These are phyloP conservation scores for Gentiana dahurica DNA, from an alignment of 257 asterid genomes.

Conservation along the genomic window DNA sequence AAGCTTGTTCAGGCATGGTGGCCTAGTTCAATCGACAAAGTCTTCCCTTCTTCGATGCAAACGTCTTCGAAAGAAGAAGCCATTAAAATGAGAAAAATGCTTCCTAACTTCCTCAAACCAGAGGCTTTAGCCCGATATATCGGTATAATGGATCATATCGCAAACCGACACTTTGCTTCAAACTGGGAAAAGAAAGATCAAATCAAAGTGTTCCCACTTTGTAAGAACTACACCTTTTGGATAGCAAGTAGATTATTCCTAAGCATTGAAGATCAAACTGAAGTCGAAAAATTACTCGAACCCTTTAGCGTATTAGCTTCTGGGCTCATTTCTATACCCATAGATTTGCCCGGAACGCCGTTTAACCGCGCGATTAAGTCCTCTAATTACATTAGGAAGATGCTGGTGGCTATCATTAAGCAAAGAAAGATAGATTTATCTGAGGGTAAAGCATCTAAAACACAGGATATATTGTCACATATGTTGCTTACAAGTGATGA, in stretches of 20 bases:
- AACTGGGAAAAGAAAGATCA: slow-evolving; percentile 40
- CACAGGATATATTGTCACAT: slow-evolving; percentile 57
- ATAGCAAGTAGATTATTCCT: slow-evolving; percentile 39
- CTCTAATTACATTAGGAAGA: slow-evolving; percentile 27
- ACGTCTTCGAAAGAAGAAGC: slow-evolving; percentile 49
- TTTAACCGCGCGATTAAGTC: slow-evolving; percentile 45
- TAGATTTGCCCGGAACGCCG: slow-evolving; percentile 48
- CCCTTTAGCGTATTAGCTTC: slow-evolving; percentile 42
- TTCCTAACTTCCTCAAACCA: slow-evolving; percentile 44
- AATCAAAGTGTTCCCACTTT: slow-evolving; percentile 30
- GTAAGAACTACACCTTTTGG: slow-evolving; percentile 48
- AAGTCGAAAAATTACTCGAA: slow-evolving; percentile 33
- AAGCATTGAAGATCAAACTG: slow-evolving; percentile 39
- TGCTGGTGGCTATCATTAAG: slow-evolving; percentile 31
- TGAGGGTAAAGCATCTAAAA: slow-evolving; percentile 30
- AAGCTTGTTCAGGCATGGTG: slow-evolving; percentile 55
- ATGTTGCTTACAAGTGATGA: slow-evolving; percentile 44
- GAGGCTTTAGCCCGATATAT: slow-evolving; percentile 50
- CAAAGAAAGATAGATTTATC: slow-evolving; percentile 36
- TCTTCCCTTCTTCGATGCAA: slow-evolving; percentile 38
- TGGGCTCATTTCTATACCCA: slow-evolving; percentile 42
- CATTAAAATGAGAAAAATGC: slow-evolving; percentile 51
- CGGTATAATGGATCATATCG: slow-evolving; percentile 47
- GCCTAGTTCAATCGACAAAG: slow-evolving; percentile 38
- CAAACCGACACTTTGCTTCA: slow-evolving; percentile 23